These are phyloP conservation scores for Wallacemonas sp. DNA, from an alignment of 208 protist genomes.

Conservation along the genomic window DNA sequence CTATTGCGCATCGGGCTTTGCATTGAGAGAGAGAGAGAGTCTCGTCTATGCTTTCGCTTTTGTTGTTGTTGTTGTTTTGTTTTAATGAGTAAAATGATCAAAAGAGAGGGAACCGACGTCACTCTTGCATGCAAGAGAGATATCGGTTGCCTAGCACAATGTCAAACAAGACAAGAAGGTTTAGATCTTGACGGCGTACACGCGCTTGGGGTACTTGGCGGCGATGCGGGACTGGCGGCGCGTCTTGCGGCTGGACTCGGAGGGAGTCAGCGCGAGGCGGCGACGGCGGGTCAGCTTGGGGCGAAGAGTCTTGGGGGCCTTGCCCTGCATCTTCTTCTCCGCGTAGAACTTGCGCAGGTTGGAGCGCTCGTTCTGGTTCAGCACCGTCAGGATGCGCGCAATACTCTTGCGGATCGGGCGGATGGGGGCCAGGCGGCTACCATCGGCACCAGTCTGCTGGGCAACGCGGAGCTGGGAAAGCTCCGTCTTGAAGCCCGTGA, in stretches of 20 bases:
- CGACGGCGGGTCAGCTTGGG: slow-evolving; percentile 88
- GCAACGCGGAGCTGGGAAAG: slow-evolving; percentile 96
- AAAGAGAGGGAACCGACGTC: neutral
- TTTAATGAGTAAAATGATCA: neutral
- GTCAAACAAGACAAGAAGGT: neutral
- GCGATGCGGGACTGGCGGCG: slow-evolving; percentile 72
- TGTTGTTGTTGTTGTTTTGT: neutral
- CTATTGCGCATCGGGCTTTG: too few relatives aligned
- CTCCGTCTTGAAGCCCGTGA: slow-evolving; percentile 97
- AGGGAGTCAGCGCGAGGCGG: slow-evolving; percentile 82
- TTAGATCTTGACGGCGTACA: slow-evolving; percentile 91
- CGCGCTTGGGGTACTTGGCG: slow-evolving; percentile 81
- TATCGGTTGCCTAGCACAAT: slow-evolving; percentile 6
- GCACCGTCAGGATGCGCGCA: slow-evolving; percentile 96
- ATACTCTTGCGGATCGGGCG: slow-evolving; percentile 97
- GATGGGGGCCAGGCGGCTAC: slow-evolving; percentile 95
- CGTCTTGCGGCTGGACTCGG: slow-evolving; percentile 93
- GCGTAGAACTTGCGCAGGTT: slow-evolving; percentile 95
- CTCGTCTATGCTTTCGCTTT: too few relatives aligned
- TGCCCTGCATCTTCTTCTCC: slow-evolving; percentile 85
- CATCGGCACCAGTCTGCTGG: slow-evolving; percentile 92
- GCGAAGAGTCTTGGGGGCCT: slow-evolving; percentile 80
- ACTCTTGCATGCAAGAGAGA: neutral
- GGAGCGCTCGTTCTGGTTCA: slow-evolving; percentile 95
- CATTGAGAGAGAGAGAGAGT: too few relatives aligned